These are phyloP conservation scores for Pichia sp. DNA, from an alignment of 1,139 yeast genomes.

Conservation along the genomic window DNA sequence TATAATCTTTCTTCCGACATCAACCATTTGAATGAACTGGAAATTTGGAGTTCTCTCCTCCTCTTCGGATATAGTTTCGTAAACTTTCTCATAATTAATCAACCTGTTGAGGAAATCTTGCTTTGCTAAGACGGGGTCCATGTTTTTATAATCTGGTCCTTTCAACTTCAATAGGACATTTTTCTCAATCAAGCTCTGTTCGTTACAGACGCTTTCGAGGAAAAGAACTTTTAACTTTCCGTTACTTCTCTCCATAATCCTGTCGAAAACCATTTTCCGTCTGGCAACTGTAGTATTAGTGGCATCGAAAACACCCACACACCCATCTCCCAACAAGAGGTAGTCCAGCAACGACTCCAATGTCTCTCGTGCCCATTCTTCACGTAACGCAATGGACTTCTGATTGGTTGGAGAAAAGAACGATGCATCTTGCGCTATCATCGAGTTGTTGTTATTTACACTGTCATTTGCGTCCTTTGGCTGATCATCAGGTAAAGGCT, in stretches of 20 bases:
- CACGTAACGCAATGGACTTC: slow-evolving; percentile 63
- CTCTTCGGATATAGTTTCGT: slow-evolving; percentile 80
- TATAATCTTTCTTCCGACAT: slow-evolving; percentile 90
- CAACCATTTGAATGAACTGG: slow-evolving; percentile 92
- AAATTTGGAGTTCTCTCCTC: slow-evolving; percentile 59
- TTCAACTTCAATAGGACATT: slow-evolving; percentile 80
- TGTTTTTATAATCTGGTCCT: slow-evolving; percentile 88
- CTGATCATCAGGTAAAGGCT: slow-evolving; percentile 58
- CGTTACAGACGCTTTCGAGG: slow-evolving; percentile 84
- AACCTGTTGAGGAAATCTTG: slow-evolving; percentile 79
- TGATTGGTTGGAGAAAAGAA: slow-evolving; percentile 82
- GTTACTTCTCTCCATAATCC: slow-evolving; percentile 64
- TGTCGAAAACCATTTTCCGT: slow-evolving; percentile 61
- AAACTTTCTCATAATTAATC: slow-evolving; percentile 80
- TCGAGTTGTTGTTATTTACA: neutral
- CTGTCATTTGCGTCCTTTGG: neutral
- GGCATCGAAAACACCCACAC: slow-evolving; percentile 94
- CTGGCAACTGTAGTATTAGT: slow-evolving; percentile 82
- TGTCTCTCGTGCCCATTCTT: slow-evolving; percentile 96
- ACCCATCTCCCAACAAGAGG: slow-evolving; percentile 73
- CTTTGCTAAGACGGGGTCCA: slow-evolving; percentile 78
- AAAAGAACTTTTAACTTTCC: slow-evolving; percentile 78
- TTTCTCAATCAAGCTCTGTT: slow-evolving; percentile 70
- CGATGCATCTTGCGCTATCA: slow-evolving; percentile 58
- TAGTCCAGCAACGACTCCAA: slow-evolving; percentile 79